These are phyloP conservation scores for Extremus antarcticus DNA, from an alignment of 495 filamentous ascomycete genomes.

Conservation along the genomic window DNA sequence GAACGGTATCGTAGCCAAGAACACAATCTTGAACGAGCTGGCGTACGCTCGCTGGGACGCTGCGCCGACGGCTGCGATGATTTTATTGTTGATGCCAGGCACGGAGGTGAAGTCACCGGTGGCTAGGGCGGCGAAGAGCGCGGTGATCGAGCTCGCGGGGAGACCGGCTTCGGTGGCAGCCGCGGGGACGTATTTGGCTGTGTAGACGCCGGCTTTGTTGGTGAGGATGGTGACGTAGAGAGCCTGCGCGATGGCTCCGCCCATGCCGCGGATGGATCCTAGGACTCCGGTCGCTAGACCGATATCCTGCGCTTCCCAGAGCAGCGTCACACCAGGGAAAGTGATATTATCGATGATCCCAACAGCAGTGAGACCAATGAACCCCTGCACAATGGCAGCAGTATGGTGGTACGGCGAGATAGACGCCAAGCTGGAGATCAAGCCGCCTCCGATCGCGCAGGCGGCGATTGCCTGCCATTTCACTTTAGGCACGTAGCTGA, in stretches of 20 bases:
- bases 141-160: conserved; percentile 31
- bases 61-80: conserved; percentile 28
- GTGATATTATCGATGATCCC: conserved; percentile 26
- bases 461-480: background rate
- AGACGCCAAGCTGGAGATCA: background rate
- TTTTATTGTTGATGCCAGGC: conserved; percentile 33
- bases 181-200: conserved; percentile 33
- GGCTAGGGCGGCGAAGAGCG: conserved; percentile 31
- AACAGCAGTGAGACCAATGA: conserved; percentile 14
- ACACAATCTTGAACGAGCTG: conserved; percentile 37
- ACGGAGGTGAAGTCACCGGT: conserved; percentile 31
- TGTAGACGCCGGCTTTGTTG: conserved; percentile 31
- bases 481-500: conserved; percentile 21
- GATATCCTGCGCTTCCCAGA: conserved; percentile 32
- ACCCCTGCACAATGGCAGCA: background rate
- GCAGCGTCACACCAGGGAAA: conserved; percentile 23
- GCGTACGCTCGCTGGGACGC: conserved; percentile 34
- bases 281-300: conserved; percentile 39
- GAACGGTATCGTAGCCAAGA: conserved; percentile 39
- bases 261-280: conserved; percentile 26
- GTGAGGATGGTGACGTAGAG: conserved; percentile 40
- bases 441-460: background rate
- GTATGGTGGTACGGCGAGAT: background rate
- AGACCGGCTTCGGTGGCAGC: conserved; percentile 37
- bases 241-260: conserved; percentile 27